Base-by-base conservation (phyloP, 257 asterid species). In the Striga asiatica region DNA sequence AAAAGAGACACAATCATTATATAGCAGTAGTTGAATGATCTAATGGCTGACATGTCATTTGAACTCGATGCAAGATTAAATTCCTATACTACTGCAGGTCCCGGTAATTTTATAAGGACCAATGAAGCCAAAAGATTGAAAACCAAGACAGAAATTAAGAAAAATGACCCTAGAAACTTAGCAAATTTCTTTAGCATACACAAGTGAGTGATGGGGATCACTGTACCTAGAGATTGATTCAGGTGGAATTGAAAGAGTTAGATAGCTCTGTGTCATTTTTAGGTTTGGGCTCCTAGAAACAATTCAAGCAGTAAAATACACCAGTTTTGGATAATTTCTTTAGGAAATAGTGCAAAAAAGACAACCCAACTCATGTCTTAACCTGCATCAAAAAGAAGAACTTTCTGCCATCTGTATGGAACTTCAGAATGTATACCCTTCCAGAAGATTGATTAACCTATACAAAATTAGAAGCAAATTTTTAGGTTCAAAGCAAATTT, bases 321-420 rank as follows among this genome's bases (percentile, higher is more conserved):
- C 35, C 28, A 34, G 49, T 50, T 25, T 21, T 43, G 61, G 47
- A 42, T 10, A 53, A 53, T 52, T 64, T 11, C 68, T 53, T n/a
- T 49, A 54, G 51, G 35, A 6, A 31, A 53, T 25, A 46, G 19
- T 20, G 27, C 19, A n/a, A 45, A 51, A 7, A 4, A 59, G n/a
- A n/a, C n/a, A 29, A 39, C 4, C 0, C 19, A 71, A 57, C 31
- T 42, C 52, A 28, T 39, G 60, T 61, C 8, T 27, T 48, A 47
- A 84, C 98, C 98, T 92, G 98, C 93, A 92, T 77, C 98, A 97
- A 92, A 54, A 75, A 88, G 88, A 92, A 92, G 47, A 81, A 78
- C 88, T 81, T 92, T 72, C 98, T 76, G 60, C 84, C 91, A 63
- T 92, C 97, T 0, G 91, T 74, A 52, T 51, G 92, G 58, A 92